Conservation (phyloP, 1,139 yeast genomes). For the Candida frijolesensis region DNA sequence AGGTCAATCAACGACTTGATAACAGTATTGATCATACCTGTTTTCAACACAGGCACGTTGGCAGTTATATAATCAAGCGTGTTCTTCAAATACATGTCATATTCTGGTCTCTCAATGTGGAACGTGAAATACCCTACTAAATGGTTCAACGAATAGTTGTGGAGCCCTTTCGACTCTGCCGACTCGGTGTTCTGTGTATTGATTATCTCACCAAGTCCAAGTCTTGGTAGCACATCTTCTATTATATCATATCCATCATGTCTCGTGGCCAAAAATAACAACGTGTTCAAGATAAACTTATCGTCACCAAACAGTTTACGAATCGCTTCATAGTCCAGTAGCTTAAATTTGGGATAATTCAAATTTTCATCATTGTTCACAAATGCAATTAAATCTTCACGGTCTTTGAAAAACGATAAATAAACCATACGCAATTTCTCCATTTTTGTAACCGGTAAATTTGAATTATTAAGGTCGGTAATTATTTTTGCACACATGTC, state of each 20-base stretch:
- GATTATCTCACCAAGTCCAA: constrained; percentile 11
- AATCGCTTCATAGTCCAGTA: constrained; percentile 22
- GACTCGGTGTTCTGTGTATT: neutral
- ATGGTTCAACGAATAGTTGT: constrained; percentile 16
- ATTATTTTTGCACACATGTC: constrained; percentile 26
- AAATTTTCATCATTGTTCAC: constrained; percentile 11
- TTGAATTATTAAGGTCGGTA: constrained; percentile 27
- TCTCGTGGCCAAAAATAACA: constrained; percentile 30
- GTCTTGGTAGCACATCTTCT: constrained; percentile 17
- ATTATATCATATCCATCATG: constrained; percentile 22
- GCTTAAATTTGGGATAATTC: constrained; percentile 21
- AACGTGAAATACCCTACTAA: constrained; percentile 18
- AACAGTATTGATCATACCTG: constrained; percentile 12
- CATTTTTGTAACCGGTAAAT: constrained; percentile 28
- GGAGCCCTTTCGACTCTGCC: constrained; percentile 4
- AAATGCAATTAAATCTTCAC: constrained; percentile 18
- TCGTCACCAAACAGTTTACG: constrained; percentile 10
- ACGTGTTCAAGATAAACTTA: constrained; percentile 11
- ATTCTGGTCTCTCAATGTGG: constrained; percentile 11
- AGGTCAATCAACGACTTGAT: constrained; percentile 11
- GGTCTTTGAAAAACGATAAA: constrained; percentile 35
- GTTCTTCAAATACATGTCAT: constrained; percentile 9
- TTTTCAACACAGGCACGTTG: constrained; percentile 5
- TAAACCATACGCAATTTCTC: constrained; percentile 36
- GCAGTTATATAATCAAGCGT: constrained; percentile 10